These are phyloP conservation scores for Nidula microcarpa DNA, from an alignment of 768 basidiomycete genomes.

Conservation along the genomic window DNA sequence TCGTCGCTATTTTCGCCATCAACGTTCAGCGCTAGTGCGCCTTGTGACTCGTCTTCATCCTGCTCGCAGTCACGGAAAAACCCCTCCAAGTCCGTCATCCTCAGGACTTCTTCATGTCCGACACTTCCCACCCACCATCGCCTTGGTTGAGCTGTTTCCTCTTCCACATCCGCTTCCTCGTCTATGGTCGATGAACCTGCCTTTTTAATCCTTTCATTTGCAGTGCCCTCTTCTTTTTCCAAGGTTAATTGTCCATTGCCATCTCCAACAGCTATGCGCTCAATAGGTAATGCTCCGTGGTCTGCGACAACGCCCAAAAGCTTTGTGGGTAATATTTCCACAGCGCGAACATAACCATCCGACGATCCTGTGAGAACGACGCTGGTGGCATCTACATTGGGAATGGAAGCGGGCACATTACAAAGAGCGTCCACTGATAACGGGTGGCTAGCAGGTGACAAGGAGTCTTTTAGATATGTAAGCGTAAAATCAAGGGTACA, in stretches of 20 bases:
- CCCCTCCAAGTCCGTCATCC: slow-evolving; percentile 79
- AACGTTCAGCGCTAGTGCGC: slow-evolving; percentile 16
- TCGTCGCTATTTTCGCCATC: slow-evolving; percentile 19
- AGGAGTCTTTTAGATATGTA: not conserved
- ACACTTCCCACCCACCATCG: slow-evolving; percentile 90
- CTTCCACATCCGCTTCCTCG: slow-evolving; percentile 13
- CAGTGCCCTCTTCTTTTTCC: slow-evolving; percentile 14
- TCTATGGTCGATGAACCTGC: slow-evolving; percentile 9
- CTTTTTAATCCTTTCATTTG: slow-evolving; percentile 1
- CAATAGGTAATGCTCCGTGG: slow-evolving; percentile 90
- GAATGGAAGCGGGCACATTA: slow-evolving; percentile 58
- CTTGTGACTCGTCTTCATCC: slow-evolving; percentile 28
- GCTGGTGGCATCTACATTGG: slow-evolving; percentile 58
- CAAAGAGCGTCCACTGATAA: slow-evolving; percentile 88
- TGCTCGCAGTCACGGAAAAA: slow-evolving; percentile 50
- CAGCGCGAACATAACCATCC: slow-evolving; percentile 85
- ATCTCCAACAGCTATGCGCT: slow-evolving; percentile 68
- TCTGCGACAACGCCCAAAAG: slow-evolving; percentile 87
- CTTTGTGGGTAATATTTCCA: slow-evolving; percentile 85
- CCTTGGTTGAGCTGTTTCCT: slow-evolving; percentile 9
- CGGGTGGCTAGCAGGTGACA: slow-evolving; percentile 62
- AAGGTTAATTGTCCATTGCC: slow-evolving; percentile 29
- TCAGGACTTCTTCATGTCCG: slow-evolving; percentile 84
- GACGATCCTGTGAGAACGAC: slow-evolving; percentile 88
- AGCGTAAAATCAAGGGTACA: slow-evolving; percentile 1